A percentile compares a stretch with the other conserved stretches of the same genome.
These are phyloP conservation scores for Malus hybrid DNA, from an alignment of 331 rosid genomes.

Conservation along the genomic window DNA sequence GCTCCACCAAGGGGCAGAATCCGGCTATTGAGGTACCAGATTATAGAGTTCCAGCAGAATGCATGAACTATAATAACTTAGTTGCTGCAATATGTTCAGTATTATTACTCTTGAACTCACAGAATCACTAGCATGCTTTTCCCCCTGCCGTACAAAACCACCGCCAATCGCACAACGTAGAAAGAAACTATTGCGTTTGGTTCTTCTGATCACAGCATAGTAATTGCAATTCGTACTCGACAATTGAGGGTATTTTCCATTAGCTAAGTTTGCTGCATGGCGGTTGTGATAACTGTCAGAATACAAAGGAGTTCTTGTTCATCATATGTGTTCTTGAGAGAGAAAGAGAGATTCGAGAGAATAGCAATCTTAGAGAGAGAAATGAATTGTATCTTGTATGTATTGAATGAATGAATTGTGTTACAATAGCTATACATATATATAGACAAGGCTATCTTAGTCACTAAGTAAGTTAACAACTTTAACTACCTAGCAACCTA, in stretches of 20 bases:
- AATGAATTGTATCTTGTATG: too few species aligned
- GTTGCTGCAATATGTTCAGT: background rate
- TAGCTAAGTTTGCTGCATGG: background rate
- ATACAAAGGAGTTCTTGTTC: too few species aligned
- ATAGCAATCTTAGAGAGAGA: too few species aligned
- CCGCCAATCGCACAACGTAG: background rate
- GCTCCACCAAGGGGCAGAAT: background rate
- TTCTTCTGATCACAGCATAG: background rate
- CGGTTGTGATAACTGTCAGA: background rate
- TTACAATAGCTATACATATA: too few species aligned
- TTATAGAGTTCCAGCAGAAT: background rate
- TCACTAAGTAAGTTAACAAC: too few species aligned
- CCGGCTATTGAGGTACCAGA: background rate
- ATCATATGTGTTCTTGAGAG: too few species aligned
- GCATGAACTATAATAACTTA: background rate
- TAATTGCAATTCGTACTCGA: background rate
- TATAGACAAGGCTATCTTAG: too few species aligned
- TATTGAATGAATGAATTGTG: too few species aligned
- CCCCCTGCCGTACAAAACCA: background rate
- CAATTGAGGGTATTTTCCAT: background rate
- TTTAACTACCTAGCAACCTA: too few species aligned
- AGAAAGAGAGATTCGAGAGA: too few species aligned
- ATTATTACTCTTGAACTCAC: background rate
- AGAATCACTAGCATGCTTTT: background rate
- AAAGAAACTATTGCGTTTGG: background rate